phyloP scores from a whole-genome alignment of 106 monocot species.

The Allium sativum region DNA sequence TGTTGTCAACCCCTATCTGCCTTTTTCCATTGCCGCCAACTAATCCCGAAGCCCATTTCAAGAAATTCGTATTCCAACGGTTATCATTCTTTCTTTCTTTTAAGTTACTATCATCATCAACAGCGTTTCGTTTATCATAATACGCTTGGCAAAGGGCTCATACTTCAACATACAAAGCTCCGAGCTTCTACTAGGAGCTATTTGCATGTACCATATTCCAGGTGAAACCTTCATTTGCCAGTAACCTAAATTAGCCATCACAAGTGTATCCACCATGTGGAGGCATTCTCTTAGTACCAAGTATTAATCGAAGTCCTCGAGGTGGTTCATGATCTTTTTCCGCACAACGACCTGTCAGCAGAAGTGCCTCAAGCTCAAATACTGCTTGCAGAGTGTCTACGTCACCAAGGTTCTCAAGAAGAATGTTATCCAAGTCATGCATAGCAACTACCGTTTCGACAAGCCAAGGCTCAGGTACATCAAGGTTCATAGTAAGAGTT shows the following conservation, averaged over 20 bases:
- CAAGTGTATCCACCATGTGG: conserved; percentile 89
- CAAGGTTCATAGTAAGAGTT: conserved; percentile 97
- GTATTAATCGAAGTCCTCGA: conserved; percentile 88
- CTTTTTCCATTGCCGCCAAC: conserved; percentile 65
- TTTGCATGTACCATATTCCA: conserved; percentile 83
- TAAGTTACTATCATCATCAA: conserved; percentile 30
- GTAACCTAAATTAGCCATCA: conserved; percentile 97
- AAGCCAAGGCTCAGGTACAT: conserved; percentile 98
- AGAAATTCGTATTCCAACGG: conserved; percentile 72
- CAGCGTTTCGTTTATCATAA: conserved; percentile 61
- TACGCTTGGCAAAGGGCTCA: conserved; percentile 33
- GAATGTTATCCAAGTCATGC: conserved; percentile 96
- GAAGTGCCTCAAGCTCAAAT: conserved; percentile 96
- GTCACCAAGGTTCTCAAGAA: conserved; percentile 87
- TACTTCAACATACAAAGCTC: conserved; percentile 69
- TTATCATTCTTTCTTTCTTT: conserved; percentile 40
- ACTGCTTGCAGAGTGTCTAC: conserved; percentile 77
- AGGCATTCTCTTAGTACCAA: conserved; percentile 66
- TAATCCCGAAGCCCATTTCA: conserved; percentile 91
- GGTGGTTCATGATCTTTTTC: conserved; percentile 96
- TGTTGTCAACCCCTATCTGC: no score
- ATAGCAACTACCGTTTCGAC: conserved; percentile 82
- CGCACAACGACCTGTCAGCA: conserved; percentile 91
- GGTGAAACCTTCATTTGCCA: conserved; percentile 99
- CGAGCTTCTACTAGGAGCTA: conserved; percentile 88